Evolutionary conservation across 192 early-diverging fungal genomes (phyloP), one percentile per base, ranked within the genome.

Genomic region (Coemansia sp.): DNA sequence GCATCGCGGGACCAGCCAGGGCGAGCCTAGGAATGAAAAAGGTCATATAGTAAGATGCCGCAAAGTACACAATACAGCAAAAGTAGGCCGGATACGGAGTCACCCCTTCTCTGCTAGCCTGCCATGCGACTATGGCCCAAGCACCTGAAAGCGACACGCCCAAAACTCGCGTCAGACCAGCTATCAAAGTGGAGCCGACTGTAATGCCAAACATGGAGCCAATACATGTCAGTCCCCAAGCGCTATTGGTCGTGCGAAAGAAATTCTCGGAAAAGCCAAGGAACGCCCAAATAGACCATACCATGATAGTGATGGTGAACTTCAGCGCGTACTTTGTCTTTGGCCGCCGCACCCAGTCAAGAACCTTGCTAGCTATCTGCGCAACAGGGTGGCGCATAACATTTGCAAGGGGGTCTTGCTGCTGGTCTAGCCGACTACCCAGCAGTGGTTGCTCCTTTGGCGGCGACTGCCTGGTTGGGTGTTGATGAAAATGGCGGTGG

Each of bases 241-340:
- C 24, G 8, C 64, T 71, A 65, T 74, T 76, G 47, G 70, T 73
- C 3, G 13, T 13, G 15, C 40, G 44, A 49, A 74, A 81, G 43
- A 81, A 81, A 2, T 38, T 18, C 13, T 64, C 34, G 6, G 74
- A 71, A 22, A 67, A 33, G 41, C 64, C 38, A 33, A 81, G 50
- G 43, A 62, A 81, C 40, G 79, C 58, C 79, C 79, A 81, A 31
- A 81, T 52, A 2, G 71, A 68, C 79, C 79, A 81, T 10, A 44
- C 61, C 79, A 81, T 76, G 71, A 81, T 76, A 9, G 73, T 68
- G 9, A 71, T 60, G 3, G 74, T 76, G 62, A 81, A 81, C 53
- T 81, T 81, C 41, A 81, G 52, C 46, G 79, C 74, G 41, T 81
- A 81, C 36, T 57, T 74, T 27, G 79, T 81, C 62, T 76, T 73